These are phyloP conservation scores for Malbranchea zuffiana DNA, from an alignment of 2,329 filamentous ascomycete genomes.

Conservation along the genomic window DNA sequence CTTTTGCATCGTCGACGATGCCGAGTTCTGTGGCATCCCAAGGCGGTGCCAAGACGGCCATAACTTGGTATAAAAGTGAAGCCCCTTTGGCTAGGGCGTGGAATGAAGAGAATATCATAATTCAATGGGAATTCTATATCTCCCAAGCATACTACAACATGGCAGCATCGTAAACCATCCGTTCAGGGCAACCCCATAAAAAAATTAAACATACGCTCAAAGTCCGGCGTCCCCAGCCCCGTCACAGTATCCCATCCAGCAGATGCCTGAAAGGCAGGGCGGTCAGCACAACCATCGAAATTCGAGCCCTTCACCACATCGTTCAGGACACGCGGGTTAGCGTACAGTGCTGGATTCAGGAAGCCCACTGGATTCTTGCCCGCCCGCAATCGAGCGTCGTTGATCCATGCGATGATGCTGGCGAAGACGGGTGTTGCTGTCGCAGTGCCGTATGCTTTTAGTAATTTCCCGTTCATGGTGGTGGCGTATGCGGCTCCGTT, in stretches of 20 bases:
- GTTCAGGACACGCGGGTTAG: constrained; percentile 34
- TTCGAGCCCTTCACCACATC: constrained; percentile 41
- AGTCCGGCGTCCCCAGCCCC: constrained; percentile 31
- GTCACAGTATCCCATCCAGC: constrained; percentile 45
- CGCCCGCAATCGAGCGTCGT: constrained; percentile 48
- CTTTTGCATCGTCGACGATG: too few species aligned
- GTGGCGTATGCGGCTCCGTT: constrained; percentile 39
- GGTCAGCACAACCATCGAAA: constrained; percentile 38
- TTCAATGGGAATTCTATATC: too few species aligned
- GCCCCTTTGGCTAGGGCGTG: too few species aligned
- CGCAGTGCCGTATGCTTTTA: constrained; percentile 40
- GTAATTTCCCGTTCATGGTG: constrained; percentile 27
- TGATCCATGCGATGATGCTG: constrained; percentile 53
- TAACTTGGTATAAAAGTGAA: too few species aligned
- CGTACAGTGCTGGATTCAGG: constrained; percentile 52
- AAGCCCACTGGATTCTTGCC: constrained; percentile 47
- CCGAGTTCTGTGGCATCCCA: too few species aligned
- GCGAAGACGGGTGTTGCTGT: constrained; percentile 50
- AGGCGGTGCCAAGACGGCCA: too few species aligned
- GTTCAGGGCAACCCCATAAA: too few species aligned
- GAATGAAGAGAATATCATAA: too few species aligned
- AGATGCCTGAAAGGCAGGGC: constrained; percentile 34
- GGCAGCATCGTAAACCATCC: too few species aligned
- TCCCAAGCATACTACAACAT: too few species aligned
- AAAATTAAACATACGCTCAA: constrained; percentile 11